Percentiles rank a stretch among this genome's conserved stretches.
phyloP scores from a whole-genome alignment of 2,329 filamentous ascomycete genomes.

The Pseudopithomyces chartarum region DNA sequence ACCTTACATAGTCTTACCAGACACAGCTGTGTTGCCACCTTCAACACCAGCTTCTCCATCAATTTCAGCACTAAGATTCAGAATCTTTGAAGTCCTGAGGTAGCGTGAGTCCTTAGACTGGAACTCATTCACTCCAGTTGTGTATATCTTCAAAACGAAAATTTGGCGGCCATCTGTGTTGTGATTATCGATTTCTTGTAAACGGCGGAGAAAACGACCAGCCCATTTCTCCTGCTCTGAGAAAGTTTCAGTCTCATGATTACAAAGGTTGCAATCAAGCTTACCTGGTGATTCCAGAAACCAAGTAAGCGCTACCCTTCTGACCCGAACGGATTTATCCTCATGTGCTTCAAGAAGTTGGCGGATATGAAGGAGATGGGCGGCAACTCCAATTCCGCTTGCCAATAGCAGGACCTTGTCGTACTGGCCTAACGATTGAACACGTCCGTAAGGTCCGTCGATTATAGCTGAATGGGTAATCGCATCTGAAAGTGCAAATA shows the following conservation, averaged over 20 bases:
- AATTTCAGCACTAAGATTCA: background rate
- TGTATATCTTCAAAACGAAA: background rate
- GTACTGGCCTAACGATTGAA: slow-evolving; percentile 2
- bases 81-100: background rate
- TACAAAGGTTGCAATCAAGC: background rate
- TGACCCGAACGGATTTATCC: slow-evolving; percentile 9
- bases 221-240: slow-evolving; percentile 17
- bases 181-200: slow-evolving; percentile 7
- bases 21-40: slow-evolving; percentile 16
- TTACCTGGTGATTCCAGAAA: slow-evolving; percentile 13
- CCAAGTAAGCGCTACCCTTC: slow-evolving; percentile 15
- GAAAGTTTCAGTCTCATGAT: background rate
- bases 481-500: background rate
- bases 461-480: slow-evolving; percentile 6
- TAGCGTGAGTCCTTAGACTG: background rate
- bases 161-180: slow-evolving; percentile 8
- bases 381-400: slow-evolving; percentile 16
- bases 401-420: slow-evolving; percentile 17
- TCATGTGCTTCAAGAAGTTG: slow-evolving; percentile 14
- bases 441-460: slow-evolving; percentile 17
- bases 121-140: background rate
- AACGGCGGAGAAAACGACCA: background rate
- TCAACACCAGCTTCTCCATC: slow-evolving; percentile 10
- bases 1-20: slow-evolving; percentile 2
- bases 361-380: slow-evolving; percentile 13